Conservation (phyloP, 1,284 basidiomycete genomes). For the Ceraceosorus guamensis region DNA sequence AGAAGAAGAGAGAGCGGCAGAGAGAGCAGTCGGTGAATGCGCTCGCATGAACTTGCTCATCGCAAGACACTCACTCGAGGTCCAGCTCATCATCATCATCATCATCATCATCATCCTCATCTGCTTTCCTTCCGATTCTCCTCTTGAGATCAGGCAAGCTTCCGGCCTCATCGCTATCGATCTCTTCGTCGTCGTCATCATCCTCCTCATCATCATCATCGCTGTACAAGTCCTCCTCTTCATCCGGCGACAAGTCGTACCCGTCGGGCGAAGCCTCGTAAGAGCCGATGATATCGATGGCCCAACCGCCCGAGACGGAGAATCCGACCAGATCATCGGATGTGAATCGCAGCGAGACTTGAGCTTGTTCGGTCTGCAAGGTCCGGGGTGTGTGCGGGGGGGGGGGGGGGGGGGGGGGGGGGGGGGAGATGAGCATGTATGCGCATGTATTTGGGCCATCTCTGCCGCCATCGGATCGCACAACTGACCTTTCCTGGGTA, state of each 20-base stretch:
- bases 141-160: neutral
- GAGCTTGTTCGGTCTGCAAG: constrained; percentile 66
- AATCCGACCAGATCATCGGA: constrained; percentile 61
- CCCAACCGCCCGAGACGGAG: constrained; percentile 73
- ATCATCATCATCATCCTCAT: constrained; percentile 54
- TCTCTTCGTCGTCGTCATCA: constrained; percentile 52
- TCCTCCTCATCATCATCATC: constrained; percentile 52
- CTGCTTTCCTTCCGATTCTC: constrained; percentile 4
- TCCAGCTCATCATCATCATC: constrained; percentile 51
- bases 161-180: constrained; percentile 53
- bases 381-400: neutral
- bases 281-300: constrained; percentile 80
- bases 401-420: constrained; percentile 59
- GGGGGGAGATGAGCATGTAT: constrained; percentile 57
- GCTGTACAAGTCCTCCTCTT: constrained; percentile 23
- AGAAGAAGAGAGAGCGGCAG: no score
- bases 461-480: no score
- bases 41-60: no score
- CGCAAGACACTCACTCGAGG: no score
- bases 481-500: constrained; percentile 52
- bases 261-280: constrained; percentile 60
- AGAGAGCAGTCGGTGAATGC: no score
- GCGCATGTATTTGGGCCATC: neutral
- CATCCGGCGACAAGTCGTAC: constrained; percentile 52
- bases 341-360: constrained; percentile 59